phyloP scores from a whole-genome alignment of 805 yeast species.

The Candida argentea region DNA sequence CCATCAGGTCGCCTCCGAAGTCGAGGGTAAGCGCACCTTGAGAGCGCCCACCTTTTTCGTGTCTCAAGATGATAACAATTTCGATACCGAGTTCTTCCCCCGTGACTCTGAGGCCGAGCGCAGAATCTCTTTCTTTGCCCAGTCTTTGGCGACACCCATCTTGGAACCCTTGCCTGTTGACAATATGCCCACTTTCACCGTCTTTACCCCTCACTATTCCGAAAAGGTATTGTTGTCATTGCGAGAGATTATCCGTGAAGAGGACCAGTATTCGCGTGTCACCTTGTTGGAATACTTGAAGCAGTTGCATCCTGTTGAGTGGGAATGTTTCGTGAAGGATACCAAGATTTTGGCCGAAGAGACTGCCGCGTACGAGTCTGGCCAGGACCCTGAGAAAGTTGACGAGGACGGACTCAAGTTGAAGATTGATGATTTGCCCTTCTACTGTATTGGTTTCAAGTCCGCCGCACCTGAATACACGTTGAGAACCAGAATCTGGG shows the following conservation, averaged over 20 bases:
- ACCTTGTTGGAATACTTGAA: conserved; percentile 89
- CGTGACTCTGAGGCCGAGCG: conserved; percentile 97
- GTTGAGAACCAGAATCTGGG: conserved; percentile 96
- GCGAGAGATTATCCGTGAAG: conserved; percentile 94
- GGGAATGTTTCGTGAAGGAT: conserved; percentile 96
- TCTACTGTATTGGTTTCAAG: conserved; percentile 94
- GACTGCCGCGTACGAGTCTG: conserved; percentile 69
- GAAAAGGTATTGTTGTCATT: conserved; percentile 91
- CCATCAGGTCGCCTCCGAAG: conserved; percentile 97
- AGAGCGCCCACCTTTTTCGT: conserved; percentile 99
- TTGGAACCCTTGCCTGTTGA: conserved; percentile 99
- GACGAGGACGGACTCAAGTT: conserved; percentile 59
- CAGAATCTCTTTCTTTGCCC: conserved; percentile 98
- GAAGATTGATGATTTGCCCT: conserved; percentile 86
- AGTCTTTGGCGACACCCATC: conserved; percentile 95
- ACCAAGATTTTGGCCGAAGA: conserved; percentile 93
- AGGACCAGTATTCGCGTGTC: conserved; percentile 91
- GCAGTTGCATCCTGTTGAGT: conserved; percentile 91
- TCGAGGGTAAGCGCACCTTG: conserved; percentile 95
- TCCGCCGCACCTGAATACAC: conserved; percentile 96
- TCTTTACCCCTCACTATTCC: conserved; percentile 89
- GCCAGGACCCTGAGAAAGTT: conserved; percentile 32
- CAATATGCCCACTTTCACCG: conserved; percentile 99
- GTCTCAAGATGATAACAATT: conserved; percentile 91
- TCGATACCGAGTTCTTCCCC: conserved; percentile 96